Evolutionary conservation across 2,329 filamentous ascomycete genomes (phyloP).

Genomic region (Penicillium hordei): DNA sequence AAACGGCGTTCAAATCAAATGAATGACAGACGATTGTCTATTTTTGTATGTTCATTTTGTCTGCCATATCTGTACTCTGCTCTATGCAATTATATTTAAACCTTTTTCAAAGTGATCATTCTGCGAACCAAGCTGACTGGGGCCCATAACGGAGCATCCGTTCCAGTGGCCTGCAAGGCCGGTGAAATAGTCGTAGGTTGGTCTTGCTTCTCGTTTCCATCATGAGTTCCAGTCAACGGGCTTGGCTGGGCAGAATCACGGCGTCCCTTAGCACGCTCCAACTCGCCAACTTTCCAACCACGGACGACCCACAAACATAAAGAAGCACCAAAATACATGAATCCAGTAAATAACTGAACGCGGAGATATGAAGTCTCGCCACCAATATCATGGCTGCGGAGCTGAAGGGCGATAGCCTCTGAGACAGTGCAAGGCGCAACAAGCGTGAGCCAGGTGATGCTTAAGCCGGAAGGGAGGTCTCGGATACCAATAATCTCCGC

Average conservation of each 20-base stretch:
- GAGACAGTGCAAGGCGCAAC: conserved; percentile 52
- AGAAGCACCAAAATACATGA: conserved; percentile 60
- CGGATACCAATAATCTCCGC: conserved; percentile 62
- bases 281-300: conserved; percentile 42
- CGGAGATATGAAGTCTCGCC: conserved; percentile 37
- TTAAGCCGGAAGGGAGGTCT: conserved; percentile 57
- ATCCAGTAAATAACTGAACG: conserved; percentile 57
- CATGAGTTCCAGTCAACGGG: conserved; percentile 17
- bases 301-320: conserved; percentile 47
- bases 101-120: conserved; percentile 34
- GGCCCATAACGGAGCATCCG: conserved; percentile 26
- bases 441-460: conserved; percentile 60
- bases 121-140: conserved; percentile 29
- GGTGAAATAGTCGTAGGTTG: conserved; percentile 4
- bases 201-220: conserved; percentile 14
- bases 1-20: conserved; percentile 10
- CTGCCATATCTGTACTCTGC: neutral
- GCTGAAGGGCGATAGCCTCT: conserved; percentile 60
- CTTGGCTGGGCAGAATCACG: conserved; percentile 10
- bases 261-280: conserved; percentile 18
- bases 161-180: neutral
- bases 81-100: conserved; percentile 19
- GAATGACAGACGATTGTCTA: neutral
- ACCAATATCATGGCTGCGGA: conserved; percentile 44
- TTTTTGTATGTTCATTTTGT: neutral